Base-by-base conservation (phyloP, 345 rosid genomes). In the Eucalyptus coolabah region DNA sequence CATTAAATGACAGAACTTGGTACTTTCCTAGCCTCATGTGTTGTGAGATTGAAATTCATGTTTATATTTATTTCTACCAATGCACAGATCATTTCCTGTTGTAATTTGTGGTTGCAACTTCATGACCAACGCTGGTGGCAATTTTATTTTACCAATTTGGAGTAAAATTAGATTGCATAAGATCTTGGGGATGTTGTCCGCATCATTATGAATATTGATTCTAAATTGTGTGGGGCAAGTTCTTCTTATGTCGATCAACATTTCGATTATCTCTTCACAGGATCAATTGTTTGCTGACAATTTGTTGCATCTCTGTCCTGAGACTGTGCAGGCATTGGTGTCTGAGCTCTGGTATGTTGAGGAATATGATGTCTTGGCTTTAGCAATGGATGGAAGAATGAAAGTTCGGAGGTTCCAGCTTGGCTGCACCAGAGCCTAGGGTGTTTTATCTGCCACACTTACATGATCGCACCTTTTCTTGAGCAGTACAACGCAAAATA, bases 271-370 rank as follows among this genome's bases (percentile, higher is more conserved):
- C 47, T 77, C 30, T 77, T 86, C n/a, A 32, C 26, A 16, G 4
- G 18, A 86, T 86, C 45, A 19, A 51, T 50, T 51, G 17, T 34
- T 50, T 32, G 13, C 88, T 86, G 65, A 86, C 63, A 50, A 51
- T 47, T 47, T 30, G 47, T 77, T 42, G 54, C 50, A 21, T 87
- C 50, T 87, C 50, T 34, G 24, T 53, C 49, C 59, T 1, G 72
- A 86, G 51, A 21, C 85, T 26, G 7, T 40, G 85, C 93, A 97
- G 98, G 98, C 99, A 51, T 45, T 88, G 89, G 95, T 97, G 89
- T 95, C 97, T 47, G 97, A 97, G 91, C 93, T 97, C 40, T 96
- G 97, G 97, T 95, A 94, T 50, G 97, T 96, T 67, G 97, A 96
- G 93, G 98, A 97, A 89, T 91, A 91, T 28, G 97, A 97, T 81